phyloP scores from a whole-genome alignment of 345 rosid species.

The Turnera subulata region DNA sequence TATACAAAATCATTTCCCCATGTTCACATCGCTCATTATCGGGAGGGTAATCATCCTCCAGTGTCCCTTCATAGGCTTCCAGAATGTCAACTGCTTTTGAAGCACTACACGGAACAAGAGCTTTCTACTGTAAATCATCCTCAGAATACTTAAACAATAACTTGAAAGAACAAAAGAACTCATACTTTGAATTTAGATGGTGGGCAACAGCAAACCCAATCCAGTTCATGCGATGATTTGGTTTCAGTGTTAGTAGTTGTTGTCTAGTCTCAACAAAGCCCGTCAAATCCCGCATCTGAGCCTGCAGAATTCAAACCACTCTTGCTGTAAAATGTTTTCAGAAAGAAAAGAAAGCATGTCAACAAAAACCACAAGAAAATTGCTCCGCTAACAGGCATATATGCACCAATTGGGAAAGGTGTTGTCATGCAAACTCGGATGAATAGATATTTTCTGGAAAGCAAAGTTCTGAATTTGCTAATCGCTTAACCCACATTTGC shows the following conservation, averaged over 20 bases:
- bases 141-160: not conserved
- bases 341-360: not conserved
- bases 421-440: no score
- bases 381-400: not conserved
- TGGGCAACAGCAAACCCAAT: constrained; percentile 99
- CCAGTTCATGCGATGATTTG: constrained; percentile 99
- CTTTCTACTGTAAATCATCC: constrained; percentile 3
- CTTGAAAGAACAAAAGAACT: not conserved
- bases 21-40: constrained; percentile 94
- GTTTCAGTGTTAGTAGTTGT: constrained; percentile 84
- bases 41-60: constrained; percentile 98
- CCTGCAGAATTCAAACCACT: constrained; percentile 40
- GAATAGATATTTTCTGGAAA: no score
- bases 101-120: constrained; percentile 42
- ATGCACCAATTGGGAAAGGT: no score
- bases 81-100: constrained; percentile 96
- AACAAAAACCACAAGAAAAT: not conserved
- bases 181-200: constrained; percentile 83
- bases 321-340: not conserved
- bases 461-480: no score
- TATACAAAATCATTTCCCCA: constrained; percentile 96
- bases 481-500: no score
- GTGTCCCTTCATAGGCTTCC: constrained; percentile 98
- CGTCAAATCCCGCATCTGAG: constrained; percentile 97
- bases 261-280: constrained; percentile 99